Percentiles rank a stretch among this genome's conserved stretches.
These are phyloP conservation scores for Aquilaria sinensis DNA, from an alignment of 345 rosid genomes.

Conservation along the genomic window DNA sequence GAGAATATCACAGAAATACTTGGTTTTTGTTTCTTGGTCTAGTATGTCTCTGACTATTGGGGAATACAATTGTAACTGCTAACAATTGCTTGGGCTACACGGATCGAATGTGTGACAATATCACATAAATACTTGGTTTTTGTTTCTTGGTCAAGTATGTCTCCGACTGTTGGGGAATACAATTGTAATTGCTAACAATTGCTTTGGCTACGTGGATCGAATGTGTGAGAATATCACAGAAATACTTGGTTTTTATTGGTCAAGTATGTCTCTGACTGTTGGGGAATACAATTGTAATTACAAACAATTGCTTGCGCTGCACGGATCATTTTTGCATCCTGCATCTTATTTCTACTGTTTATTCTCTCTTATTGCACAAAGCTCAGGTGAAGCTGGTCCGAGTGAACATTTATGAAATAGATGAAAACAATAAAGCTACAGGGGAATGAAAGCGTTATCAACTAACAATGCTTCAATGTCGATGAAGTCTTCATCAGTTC, in stretches of 20 bases:
- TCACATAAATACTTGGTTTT: conserved; percentile 21
- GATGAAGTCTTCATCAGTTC: conserved; percentile 45
- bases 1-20: conserved; percentile 21
- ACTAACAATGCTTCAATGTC: conserved; percentile 52
- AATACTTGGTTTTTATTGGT: conserved; percentile 19
- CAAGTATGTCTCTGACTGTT: conserved; percentile 20
- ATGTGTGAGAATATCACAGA: conserved; percentile 7
- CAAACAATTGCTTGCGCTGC: background rate
- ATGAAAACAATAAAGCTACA: background rate
- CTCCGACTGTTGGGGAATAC: conserved; percentile 15
- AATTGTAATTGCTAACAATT: conserved; percentile 2
- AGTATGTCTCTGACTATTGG: conserved; percentile 18
- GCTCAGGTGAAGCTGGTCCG: background rate
- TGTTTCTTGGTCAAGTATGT: conserved; percentile 24
- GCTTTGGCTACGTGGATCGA: background rate
- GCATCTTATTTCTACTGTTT: background rate
- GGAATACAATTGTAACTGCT: conserved; percentile 12
- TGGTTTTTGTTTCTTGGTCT: conserved; percentile 24
- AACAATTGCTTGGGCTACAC: background rate
- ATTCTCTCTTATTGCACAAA: background rate
- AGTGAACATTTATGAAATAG: too few species aligned
- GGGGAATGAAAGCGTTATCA: conserved; percentile 40
- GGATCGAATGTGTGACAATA: background rate
- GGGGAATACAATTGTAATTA: conserved; percentile 14
- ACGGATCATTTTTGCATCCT: too few species aligned